Evolutionary conservation across 306 rosid genomes (phyloP), one percentile per base, ranked within the genome.

Genomic region (Mimosa bimucronata): DNA sequence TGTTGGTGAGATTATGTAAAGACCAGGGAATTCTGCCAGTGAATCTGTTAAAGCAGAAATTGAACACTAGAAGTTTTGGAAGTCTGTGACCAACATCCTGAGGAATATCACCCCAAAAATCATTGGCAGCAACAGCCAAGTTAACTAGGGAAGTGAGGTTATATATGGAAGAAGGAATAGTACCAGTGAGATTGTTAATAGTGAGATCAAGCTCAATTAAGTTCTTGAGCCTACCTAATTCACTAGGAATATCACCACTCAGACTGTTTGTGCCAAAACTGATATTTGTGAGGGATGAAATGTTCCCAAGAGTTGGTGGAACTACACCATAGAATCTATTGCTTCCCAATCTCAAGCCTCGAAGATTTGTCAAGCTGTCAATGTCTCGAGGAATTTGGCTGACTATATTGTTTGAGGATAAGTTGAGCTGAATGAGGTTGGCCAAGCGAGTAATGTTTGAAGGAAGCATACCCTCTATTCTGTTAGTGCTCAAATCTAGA

Each of bases 71-170:
- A n/a, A 94, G 86, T 25, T 90, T 89, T 37, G 97, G 95, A 76
- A 90, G 88, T 57, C 25, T 85, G 12, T 77, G 60, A 3, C 90
- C 97, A 76, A 94, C 70, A 70, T 90, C 82, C 3, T 73, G 57
- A 15, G 92, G 95, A 77, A 94, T 76, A 58, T 88, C 91, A 81
- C 98, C 98, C 93, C 88, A 74, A 0, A 91, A 82, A 8, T 92
- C 71, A 75, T 94, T 94, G 57, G 91, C 46, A 80, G 92, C 94
- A 2, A 91, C 38, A 7, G 90, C 87, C 12, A 94, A 83, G 73
- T 37, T 62, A 40, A 86, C 85, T 0, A 92, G 76, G 26, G 95
- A 92, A 75, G 94, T 77, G 65, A 94, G 45, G 71, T 90, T 90
- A 68, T 88, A 92, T 14, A 94, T 61, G 28, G 50, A 71, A 0